Conservation (phyloP, 306 rosid species). For the Fragaria vesca region DNA sequence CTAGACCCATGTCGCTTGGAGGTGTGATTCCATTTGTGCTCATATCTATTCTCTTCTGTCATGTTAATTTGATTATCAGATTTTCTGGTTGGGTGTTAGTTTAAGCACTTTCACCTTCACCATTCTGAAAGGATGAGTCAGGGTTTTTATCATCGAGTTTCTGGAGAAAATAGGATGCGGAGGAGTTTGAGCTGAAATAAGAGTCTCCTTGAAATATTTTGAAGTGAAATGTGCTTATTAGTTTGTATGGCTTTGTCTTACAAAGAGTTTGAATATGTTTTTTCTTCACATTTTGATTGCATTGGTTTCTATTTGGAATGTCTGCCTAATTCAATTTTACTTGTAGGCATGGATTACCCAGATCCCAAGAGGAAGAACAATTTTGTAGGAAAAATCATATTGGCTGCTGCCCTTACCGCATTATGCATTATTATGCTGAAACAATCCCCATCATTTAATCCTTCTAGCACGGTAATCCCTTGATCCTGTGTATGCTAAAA, state of each 20-base stretch:
- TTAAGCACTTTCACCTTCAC: conserved; percentile 4
- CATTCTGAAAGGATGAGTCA: not conserved
- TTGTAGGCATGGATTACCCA: conserved; percentile 77
- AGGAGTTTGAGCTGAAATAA: not conserved
- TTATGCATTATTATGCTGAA: conserved; percentile 78
- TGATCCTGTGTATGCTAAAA: not conserved
- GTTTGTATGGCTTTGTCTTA: not conserved
- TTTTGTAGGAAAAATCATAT: conserved; percentile 64
- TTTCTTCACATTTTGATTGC: not conserved
- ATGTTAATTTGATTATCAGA: not conserved
- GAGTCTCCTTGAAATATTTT: not conserved
- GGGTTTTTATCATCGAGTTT: not conserved
- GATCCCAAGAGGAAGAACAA: conserved; percentile 80
- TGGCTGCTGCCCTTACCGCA: conserved; percentile 71
- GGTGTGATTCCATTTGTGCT: conserved; percentile 48
- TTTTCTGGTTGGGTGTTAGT: not conserved
- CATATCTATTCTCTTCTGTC: not conserved
- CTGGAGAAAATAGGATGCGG: not conserved
- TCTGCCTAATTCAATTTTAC: conserved; percentile 6
- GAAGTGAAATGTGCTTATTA: not conserved
- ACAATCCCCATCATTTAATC: conserved; percentile 69
- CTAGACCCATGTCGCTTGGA: conserved; percentile 75
- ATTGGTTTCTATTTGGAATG: conserved; percentile 1
- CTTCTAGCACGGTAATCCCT: conserved; percentile 67
- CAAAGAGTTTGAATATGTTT: not conserved